Evolutionary conservation across 345 rosid genomes (phyloP), one percentile per base, ranked within the genome.

Genomic region (Populus deltoides): DNA sequence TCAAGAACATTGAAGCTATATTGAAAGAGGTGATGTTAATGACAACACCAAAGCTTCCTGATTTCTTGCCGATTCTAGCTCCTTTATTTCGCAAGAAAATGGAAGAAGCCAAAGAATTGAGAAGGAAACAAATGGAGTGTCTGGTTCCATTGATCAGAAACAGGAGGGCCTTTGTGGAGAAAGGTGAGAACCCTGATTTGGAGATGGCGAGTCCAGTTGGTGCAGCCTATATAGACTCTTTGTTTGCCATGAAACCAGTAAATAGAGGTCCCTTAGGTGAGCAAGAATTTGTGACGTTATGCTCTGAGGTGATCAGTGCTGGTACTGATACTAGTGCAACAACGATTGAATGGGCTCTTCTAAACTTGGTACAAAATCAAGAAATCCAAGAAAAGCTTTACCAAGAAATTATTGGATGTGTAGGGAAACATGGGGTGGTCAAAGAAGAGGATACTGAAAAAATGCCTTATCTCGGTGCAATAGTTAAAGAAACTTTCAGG

Each of bases 291-390:
- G 98, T 93, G 51, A 95, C 99, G 9, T 70, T 95, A 0, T 90
- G 94, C 79, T 95, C 99, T 15, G 99, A 95, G 82, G 87, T 86
- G 17, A 87, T 95, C 41, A 92, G 93, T n/a, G 99, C 99, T 0
- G 99, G 99, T 33, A 95, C 99, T 1, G 99, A 95, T 25, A 95
- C 99, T 0, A 90, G 94, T 38, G 98, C 99, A 10, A 95, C 98
- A 2, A 83, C 94, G 1, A 85, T 86, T 27, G 99, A 95, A 76
- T 95, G 99, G 99, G 94, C 98, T 33, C 68, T 95, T 73, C 86
- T 87, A 63, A 92, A 92, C 79, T 75, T 93, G 74, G 94, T 95
- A 5, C 75, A 74, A 6, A 84, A 93, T 74, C 96, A 91, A 74
- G 86, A 75, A 22, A 87, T 89, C n/a, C 99, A 95, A 74, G 91